Percentiles rank a stretch among this genome's conserved stretches.
Evolutionary conservation across 129 eudicot genomes (phyloP).

Genomic region (Silybum marianum): DNA sequence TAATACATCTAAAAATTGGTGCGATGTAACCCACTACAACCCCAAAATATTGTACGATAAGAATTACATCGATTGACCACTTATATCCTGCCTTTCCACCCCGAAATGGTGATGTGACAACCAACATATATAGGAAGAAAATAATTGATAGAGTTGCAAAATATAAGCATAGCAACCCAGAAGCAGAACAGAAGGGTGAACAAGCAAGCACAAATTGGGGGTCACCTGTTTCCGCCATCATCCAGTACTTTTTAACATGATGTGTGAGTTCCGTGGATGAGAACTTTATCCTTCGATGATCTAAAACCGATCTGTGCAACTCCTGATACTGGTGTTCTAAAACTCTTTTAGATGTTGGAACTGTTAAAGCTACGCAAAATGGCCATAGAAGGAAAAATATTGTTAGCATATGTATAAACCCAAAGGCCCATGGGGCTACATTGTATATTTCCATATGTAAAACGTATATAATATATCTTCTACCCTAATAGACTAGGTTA

Average conservation of each 20-base stretch:
- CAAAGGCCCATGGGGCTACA: no score
- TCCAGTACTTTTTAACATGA: slow-evolving; percentile 19
- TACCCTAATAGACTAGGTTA: no score
- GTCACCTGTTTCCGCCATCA: slow-evolving; percentile 27
- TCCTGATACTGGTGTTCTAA: slow-evolving; percentile 3
- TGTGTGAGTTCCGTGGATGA: neutral
- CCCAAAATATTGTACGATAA: neutral
- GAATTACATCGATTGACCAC: neutral
- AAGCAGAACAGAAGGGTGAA: slow-evolving; percentile 15
- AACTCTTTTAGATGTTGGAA: slow-evolving; percentile 3
- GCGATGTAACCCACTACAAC: neutral
- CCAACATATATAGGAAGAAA: no score
- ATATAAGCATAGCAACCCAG: neutral
- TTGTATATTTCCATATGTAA: no score
- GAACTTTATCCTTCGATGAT: neutral
- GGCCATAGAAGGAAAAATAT: neutral
- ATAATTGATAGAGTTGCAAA: neutral
- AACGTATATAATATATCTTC: no score
- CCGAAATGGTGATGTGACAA: neutral
- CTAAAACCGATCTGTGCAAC: neutral
- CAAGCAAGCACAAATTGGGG: slow-evolving; percentile 28
- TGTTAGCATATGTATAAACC: no score
- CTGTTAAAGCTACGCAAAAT: slow-evolving; percentile 7
- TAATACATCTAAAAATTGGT: slow-evolving; percentile 22
- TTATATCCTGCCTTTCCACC: neutral